Evolutionary conservation across 257 asterid genomes (phyloP), one percentile per base, ranked within the genome.

Genomic region (Ligustrum vulgare): DNA sequence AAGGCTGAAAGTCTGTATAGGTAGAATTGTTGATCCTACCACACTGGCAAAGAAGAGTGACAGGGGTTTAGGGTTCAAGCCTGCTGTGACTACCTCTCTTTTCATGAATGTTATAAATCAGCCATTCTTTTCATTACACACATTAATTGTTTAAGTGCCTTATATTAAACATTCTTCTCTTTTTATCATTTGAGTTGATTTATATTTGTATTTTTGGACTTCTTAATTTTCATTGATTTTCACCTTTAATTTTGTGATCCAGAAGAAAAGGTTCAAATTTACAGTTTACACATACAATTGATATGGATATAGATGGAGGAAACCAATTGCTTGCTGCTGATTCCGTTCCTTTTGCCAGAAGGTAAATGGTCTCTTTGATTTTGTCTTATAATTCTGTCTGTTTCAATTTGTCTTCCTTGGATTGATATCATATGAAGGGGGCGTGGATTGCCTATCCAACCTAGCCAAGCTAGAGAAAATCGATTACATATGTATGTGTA

Each of bases 341-440:
- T 78, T 67, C 87, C 25, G 23, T 88, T 28, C 77, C 84, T 41
- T 86, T 83, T 47, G 93, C 93, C 36, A 82, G 91, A 82, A 88
- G 86, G 97, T 88, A 76, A 35, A 78, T 36, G 15, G 20, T 71
- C 32, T 66, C 7, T 31, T 8, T 64, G 70, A 43, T 22, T 49
- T 7, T 49, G 22, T 32, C 11, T 65, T 31, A 22, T 20, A 45
- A 8, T 31, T 6, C 6, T 62, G 11, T 39, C 47, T 35, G n/a
- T 31, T 12, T 64, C 36, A 43, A 43, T 12, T 43, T 2, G 49
- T 12, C 16, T 11, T 43, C 11, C 49, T 11, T 43, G 49, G 49
- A 43, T 12, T 43, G 49, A 16, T 43, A 43, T 43, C 49, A 43
- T 43, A 43, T 10, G 49, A 11, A 2, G 11, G 49, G 6, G 49